phyloP scores from a whole-genome alignment of 495 filamentous ascomycete species.

The Talaromyces proteolyticus region DNA sequence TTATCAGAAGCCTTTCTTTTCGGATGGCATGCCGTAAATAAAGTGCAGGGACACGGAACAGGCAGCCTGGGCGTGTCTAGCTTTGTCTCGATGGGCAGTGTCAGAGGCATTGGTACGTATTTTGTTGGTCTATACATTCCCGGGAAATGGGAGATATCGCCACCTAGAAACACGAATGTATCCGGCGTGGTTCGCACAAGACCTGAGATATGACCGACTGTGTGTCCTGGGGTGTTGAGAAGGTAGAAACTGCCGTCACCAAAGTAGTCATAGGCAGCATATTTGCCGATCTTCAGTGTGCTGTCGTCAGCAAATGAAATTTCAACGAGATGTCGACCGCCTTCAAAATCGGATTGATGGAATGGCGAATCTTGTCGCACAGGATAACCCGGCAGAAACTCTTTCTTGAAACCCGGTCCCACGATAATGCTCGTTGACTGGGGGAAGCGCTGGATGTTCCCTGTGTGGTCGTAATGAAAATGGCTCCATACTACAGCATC shows the following conservation, averaged over 20 bases:
- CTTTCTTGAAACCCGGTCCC: constrained; percentile 23
- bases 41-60: constrained; percentile 17
- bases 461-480: constrained; percentile 23
- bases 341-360: constrained; percentile 6
- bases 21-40: constrained; percentile 18
- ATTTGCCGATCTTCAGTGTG: constrained; percentile 1
- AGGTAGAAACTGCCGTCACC: constrained; percentile 17
- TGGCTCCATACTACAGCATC: constrained; percentile 12
- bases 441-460: constrained; percentile 23
- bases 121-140: constrained; percentile 43
- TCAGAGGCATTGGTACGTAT: constrained; percentile 39
- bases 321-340: constrained; percentile 10
- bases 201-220: constrained; percentile 23
- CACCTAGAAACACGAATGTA: constrained; percentile 15
- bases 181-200: constrained; percentile 19
- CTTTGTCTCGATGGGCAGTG: constrained; percentile 14
- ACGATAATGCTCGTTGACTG: constrained; percentile 21
- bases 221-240: constrained; percentile 10
- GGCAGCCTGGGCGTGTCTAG: constrained; percentile 7
- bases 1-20: too few species aligned
- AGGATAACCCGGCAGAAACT: constrained; percentile 24
- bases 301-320: constrained; percentile 15
- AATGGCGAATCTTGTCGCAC: constrained; percentile 10
- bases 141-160: constrained; percentile 25
- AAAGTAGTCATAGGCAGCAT: constrained; percentile 1